These are phyloP conservation scores for Chaetomium sp. DNA, from an alignment of 2,329 filamentous ascomycete species.

Conservation along the genomic window DNA sequence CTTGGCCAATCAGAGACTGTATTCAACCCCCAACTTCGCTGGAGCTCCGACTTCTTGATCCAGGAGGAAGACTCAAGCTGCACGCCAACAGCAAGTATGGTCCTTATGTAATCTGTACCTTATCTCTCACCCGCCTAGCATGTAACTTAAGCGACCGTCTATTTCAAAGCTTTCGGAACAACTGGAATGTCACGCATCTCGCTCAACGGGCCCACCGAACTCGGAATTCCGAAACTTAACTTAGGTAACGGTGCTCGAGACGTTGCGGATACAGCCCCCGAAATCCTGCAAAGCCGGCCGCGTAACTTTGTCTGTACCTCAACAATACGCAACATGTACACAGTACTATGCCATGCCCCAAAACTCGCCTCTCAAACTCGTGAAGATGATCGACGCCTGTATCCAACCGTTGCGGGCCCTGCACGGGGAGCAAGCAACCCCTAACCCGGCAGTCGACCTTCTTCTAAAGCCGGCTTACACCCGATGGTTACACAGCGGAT, in stretches of 20 bases:
- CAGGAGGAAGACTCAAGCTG: not conserved
- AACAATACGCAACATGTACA: not conserved
- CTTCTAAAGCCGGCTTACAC: slow-evolving; percentile 14
- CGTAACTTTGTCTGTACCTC: not conserved
- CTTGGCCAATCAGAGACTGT: slow-evolving; percentile 19
- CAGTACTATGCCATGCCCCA: not conserved
- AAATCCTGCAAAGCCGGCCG: not conserved
- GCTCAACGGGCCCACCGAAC: not conserved
- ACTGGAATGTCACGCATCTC: not conserved
- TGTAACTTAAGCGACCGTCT: not conserved
- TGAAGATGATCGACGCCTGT: not conserved
- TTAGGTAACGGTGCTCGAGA: not conserved
- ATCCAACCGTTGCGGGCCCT: not conserved
- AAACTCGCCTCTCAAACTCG: not conserved
- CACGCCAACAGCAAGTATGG: not conserved
- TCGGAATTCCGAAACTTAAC: not conserved
- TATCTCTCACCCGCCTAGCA: not conserved
- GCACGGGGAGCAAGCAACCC: not conserved
- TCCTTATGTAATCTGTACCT: not conserved
- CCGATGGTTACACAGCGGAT: slow-evolving; percentile 26
- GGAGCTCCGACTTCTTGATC: slow-evolving; percentile 18
- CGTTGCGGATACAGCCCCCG: not conserved
- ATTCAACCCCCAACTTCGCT: slow-evolving; percentile 18
- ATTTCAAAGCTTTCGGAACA: not conserved
- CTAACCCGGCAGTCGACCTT: not conserved